Evolutionary conservation across 2,329 filamentous ascomycete genomes (phyloP).

Genomic region (Sclerotinia glacialis): DNA sequence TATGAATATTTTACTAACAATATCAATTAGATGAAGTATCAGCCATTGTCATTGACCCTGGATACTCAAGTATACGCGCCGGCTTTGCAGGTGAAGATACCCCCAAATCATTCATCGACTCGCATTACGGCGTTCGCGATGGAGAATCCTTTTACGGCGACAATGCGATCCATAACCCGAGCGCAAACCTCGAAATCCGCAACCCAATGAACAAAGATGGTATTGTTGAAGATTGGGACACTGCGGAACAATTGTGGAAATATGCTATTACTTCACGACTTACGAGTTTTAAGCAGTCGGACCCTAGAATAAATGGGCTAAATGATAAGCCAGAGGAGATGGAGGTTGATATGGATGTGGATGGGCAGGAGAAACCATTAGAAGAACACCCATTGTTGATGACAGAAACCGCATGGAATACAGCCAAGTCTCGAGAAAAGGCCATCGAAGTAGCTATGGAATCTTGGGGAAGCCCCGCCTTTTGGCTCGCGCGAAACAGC

Average conservation of each 20-base stretch:
- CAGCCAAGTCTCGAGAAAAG: conserved; percentile 83
- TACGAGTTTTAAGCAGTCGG: conserved; percentile 69
- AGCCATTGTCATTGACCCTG: conserved; percentile 92
- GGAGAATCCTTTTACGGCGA: conserved; percentile 74
- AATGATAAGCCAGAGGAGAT: conserved; percentile 56
- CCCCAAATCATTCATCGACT: conserved; percentile 88
- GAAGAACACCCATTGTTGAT: conserved; percentile 88
- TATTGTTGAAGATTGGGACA: conserved; percentile 95
- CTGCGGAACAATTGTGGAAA: conserved; percentile 85
- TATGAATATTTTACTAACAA: conserved; percentile 6
- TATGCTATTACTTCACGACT: conserved; percentile 85
- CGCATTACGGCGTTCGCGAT: conserved; percentile 72
- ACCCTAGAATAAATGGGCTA: conserved; percentile 72
- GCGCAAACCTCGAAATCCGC: conserved; percentile 73
- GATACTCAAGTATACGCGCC: conserved; percentile 85
- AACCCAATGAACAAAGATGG: conserved; percentile 91
- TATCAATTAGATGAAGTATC: conserved; percentile 80
- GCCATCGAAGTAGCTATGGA: conserved; percentile 96
- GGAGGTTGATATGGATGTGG: conserved; percentile 52
- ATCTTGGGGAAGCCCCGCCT: conserved; percentile 91
- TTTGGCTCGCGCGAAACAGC: conserved; percentile 86
- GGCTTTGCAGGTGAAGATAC: conserved; percentile 98
- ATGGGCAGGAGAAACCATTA: conserved; percentile 71
- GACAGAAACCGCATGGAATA: conserved; percentile 94
- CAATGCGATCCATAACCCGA: conserved; percentile 78